These are phyloP conservation scores for Trametes coccinea DNA, from an alignment of 768 basidiomycete genomes.

Conservation along the genomic window DNA sequence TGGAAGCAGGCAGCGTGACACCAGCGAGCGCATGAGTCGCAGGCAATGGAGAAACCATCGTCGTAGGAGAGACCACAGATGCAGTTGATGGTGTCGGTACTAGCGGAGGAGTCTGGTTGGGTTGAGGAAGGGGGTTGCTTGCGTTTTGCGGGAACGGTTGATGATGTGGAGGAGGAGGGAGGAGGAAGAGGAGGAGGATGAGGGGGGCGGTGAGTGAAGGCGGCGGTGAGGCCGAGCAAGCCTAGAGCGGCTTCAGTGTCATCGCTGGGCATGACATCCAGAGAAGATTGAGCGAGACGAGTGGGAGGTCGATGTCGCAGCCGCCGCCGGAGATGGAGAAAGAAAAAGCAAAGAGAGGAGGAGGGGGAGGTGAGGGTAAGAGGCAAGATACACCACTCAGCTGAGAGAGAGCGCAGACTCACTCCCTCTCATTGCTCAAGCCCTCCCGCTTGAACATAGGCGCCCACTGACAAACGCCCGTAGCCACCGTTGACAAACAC, in stretches of 20 bases:
- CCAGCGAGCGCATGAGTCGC: slow-evolving; percentile 82
- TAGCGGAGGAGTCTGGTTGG: slow-evolving; percentile 23
- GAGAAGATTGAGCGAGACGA: neutral
- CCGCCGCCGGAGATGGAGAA: too few relatives aligned
- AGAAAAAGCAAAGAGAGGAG: too few relatives aligned
- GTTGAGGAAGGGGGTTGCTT: slow-evolving; percentile 21
- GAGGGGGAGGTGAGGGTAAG: too few relatives aligned
- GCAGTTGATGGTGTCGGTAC: slow-evolving; percentile 59
- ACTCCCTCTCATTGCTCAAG: too few relatives aligned
- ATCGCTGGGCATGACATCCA: slow-evolving; percentile 47
- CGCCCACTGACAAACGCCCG: too few relatives aligned
- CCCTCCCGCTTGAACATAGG: too few relatives aligned
- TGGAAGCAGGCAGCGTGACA: slow-evolving; percentile 81
- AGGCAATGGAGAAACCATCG: slow-evolving; percentile 85
- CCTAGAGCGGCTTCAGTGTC: slow-evolving; percentile 61
- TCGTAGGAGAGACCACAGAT: slow-evolving; percentile 75
- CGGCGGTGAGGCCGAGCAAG: slow-evolving; percentile 50
- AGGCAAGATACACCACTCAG: too few relatives aligned
- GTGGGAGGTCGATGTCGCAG: too few relatives aligned
- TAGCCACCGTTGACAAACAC: too few relatives aligned
- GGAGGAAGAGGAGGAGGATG: slow-evolving; percentile 24
- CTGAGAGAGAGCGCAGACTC: too few relatives aligned
- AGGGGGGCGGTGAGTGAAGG: slow-evolving; percentile 32
- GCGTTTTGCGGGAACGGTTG: slow-evolving; percentile 46
- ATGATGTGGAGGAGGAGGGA: slow-evolving; percentile 29